Evolutionary conservation across 139 green algal species (phyloP).

Genomic region (Chlamydomonas applanata): DNA sequence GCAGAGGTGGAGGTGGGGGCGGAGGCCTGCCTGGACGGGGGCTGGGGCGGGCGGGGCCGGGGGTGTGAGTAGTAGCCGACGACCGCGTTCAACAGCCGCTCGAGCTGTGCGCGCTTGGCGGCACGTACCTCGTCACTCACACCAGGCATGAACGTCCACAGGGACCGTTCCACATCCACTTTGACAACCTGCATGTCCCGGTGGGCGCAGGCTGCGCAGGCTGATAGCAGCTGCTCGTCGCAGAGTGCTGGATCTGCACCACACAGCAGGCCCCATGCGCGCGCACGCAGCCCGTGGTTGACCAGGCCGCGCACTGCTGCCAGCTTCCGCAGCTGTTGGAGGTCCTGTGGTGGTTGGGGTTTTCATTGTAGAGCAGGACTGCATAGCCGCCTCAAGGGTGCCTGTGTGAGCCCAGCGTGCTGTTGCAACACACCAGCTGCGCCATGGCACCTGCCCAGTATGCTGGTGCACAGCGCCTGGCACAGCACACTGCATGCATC

Average conservation of each 20-base stretch:
- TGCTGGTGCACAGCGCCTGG: too few species aligned
- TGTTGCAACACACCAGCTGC: too few species aligned
- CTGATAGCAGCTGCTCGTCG: neutral
- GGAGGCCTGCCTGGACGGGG: too few species aligned
- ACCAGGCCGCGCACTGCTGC: conserved; percentile 69
- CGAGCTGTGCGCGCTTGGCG: conserved; percentile 48
- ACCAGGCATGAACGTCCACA: conserved; percentile 69
- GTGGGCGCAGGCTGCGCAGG: conserved; percentile 18
- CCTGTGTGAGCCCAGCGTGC: too few species aligned
- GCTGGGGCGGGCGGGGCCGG: too few species aligned
- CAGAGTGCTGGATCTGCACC: conserved; percentile 12
- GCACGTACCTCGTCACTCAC: conserved; percentile 47
- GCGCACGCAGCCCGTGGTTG: conserved; percentile 56
- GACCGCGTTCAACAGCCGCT: conserved; percentile 63
- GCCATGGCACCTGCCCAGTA: too few species aligned
- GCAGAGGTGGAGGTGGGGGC: too few species aligned
- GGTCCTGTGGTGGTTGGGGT: conserved; percentile 49
- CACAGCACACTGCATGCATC: too few species aligned
- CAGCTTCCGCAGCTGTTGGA: conserved; percentile 60
- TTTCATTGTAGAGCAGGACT: neutral
- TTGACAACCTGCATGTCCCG: conserved; percentile 57
- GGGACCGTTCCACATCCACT: conserved; percentile 72
- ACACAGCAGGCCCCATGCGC: conserved; percentile 73
- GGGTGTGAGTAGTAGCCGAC: conserved; percentile 27
- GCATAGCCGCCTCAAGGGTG: neutral